Base-by-base conservation (phyloP, 495 filamentous ascomycete species). In the Xylaria palmicola region DNA sequence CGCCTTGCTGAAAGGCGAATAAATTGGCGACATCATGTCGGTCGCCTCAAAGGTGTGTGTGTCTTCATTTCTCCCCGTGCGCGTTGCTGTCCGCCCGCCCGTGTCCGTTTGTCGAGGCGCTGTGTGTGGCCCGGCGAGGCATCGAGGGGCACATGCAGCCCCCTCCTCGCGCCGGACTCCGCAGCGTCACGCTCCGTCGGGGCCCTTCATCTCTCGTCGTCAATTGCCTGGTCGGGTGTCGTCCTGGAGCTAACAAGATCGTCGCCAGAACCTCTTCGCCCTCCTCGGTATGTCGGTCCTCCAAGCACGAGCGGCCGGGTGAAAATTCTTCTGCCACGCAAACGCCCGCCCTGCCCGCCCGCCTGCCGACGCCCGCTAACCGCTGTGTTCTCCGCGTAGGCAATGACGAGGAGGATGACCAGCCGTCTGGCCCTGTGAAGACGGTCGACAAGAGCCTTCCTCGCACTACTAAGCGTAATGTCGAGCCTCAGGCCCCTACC, bases 391-490 rank as follows among this genome's bases (percentile, higher is more conserved):
- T 41, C 70, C 88, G 29, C 7, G 17, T 40, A 83, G 96, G 97
- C 79, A 90, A 95, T 77, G 88, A 89, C 75, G 87, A 88, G 72
- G 93, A 92, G 77, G 87, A 88, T 68, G 88, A 89, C 75, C 83
- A 84, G 70, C 86, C 89, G 65, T 80, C 86, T 67, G 87, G 89
- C 69, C 92, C 92, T 71, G 85, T 89, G 48, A 90, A 89, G 82
- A 88, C 90, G 67, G 80, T 93, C 68, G 95, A 97, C 77, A 94
- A 90, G 83, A 86, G 90, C 60, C 79, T 83, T 56, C 80, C 85
- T 64, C 87, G 92, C 70, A 81, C 84, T 65, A 87, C 85, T 78
- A 98, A 98, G 88, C 91, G 91, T 78, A 95, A 96, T 79, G 87
- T 83, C 74, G 85, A 88, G 72, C 86, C 86, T 71, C 87, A 91